phyloP scores from a whole-genome alignment of 1,139 yeast genomes.

The Yamadazyma friedrichii region DNA sequence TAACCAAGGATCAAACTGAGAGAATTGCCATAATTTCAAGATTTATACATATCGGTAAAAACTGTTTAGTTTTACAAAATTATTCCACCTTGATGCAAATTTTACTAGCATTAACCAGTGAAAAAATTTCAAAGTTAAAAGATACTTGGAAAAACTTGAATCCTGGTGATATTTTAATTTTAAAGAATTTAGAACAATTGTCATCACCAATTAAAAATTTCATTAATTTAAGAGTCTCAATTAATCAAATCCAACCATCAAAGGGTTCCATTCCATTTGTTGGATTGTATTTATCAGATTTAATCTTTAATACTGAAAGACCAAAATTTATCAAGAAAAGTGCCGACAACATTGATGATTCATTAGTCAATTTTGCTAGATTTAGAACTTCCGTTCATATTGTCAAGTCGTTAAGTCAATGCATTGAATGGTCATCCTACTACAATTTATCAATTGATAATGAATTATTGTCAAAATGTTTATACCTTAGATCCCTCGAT shows the following conservation, averaged over 20 bases:
- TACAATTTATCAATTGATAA: constrained; percentile 51
- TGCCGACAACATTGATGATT: constrained; percentile 22
- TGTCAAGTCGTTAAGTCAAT: constrained; percentile 74
- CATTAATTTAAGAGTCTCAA: constrained; percentile 58
- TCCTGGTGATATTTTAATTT: constrained; percentile 57
- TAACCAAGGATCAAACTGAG: constrained; percentile 60
- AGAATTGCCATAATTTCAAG: constrained; percentile 69
- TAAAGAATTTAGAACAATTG: constrained; percentile 63
- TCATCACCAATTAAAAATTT: constrained; percentile 69
- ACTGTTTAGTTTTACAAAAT: constrained; percentile 72
- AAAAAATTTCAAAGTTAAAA: constrained; percentile 56
- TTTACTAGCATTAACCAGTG: constrained; percentile 77
- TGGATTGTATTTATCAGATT: constrained; percentile 80
- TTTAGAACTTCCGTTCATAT: constrained; percentile 76
- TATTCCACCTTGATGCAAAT: constrained; percentile 87
- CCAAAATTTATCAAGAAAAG: constrained; percentile 38
- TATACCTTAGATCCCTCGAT: constrained; percentile 74
- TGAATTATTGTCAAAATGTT: constrained; percentile 76
- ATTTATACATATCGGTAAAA: constrained; percentile 82
- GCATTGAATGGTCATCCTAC: constrained; percentile 80
- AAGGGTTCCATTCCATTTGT: constrained; percentile 88
- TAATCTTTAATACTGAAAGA: constrained; percentile 77
- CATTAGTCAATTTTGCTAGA: constrained; percentile 71
- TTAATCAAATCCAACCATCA: constrained; percentile 63
- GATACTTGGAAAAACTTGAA: constrained; percentile 73